Base-by-base conservation (phyloP, 768 basidiomycete species). In the Pisolithus microcarpus region DNA sequence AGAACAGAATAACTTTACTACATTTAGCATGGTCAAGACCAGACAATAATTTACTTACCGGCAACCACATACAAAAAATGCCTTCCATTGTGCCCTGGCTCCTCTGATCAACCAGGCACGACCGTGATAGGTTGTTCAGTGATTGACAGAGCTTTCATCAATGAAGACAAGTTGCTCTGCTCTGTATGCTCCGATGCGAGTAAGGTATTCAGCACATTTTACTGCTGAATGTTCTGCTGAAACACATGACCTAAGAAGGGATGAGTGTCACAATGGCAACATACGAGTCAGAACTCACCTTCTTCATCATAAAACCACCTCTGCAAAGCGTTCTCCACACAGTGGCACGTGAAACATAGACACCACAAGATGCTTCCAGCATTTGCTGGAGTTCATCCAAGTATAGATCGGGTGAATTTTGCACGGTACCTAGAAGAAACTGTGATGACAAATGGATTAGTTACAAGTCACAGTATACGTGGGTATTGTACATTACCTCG, bases 141-240 rank as follows among this genome's bases (percentile, higher is more conserved):
- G 50, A 47, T 70, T 64, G 4, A 63, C 60, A 49, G 59, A 55
- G 16, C 59, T 54, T 52, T 69, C 64, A 54, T 69, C 65, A 30
- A 68, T 37, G 16, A 60, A 56, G 16, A 69, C 53, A 16, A 60
- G 52, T 38, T 57, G 57, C 7, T 53, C 50, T 7, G 52, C 28
- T 13, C 13, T 18, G 38, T 56, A 58, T 16, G 45, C 8, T 8
- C 45, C 31, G 36, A 54, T 52, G 23, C 13, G 7, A 8, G 23
- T 19, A 7, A 43, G 30, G 21, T 43, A 55, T 5, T 43, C 45
- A 10, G 34, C 19, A 15, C 31, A 10, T 23, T 43, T 34, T 34
- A 44, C 28, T 24, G 39, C 49, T 24, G 28, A 43, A 10, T 43
- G 23, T 44, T 50, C 42, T 43, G 34, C 21, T 13, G 43, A 42